Conservation (phyloP, 2,329 filamentous ascomycete species). For the Teratosphaeria viscida region DNA sequence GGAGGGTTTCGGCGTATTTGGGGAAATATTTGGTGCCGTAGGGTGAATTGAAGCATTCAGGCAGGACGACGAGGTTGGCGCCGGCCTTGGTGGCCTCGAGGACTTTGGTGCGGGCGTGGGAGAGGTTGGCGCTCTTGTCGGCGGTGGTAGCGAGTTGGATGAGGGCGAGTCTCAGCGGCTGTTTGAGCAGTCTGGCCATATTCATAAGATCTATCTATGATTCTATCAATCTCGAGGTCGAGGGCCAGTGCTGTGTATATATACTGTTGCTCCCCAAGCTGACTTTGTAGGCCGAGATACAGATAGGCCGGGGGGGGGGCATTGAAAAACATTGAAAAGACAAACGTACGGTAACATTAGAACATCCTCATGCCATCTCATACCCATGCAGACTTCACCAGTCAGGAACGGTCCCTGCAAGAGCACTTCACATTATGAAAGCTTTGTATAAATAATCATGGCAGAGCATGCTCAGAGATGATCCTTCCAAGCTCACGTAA, state of each 20-base stretch:
- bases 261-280: no score
- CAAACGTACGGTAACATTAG: background rate
- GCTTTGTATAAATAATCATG: no score
- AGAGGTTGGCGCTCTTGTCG: conserved; percentile 78
- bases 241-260: no score
- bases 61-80: conserved; percentile 79
- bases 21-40: conserved; percentile 90
- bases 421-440: no score
- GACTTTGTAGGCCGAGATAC: background rate
- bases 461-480: background rate
- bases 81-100: conserved; percentile 66
- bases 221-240: no score
- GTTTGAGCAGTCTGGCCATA: conserved; percentile 55
- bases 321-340: background rate
- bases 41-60: conserved; percentile 98
- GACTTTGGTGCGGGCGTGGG: conserved; percentile 70
- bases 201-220: background rate
- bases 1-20: conserved; percentile 80
- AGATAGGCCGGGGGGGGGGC: background rate
- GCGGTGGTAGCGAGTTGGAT: conserved; percentile 65
- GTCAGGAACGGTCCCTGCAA: no score
- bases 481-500: background rate
- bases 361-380: no score
- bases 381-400: no score
- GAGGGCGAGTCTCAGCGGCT: conserved; percentile 68